Evolutionary conservation across 495 filamentous ascomycete species (phyloP), one percentile per base, ranked within the genome.

Genomic region (Neurospora discreta): DNA sequence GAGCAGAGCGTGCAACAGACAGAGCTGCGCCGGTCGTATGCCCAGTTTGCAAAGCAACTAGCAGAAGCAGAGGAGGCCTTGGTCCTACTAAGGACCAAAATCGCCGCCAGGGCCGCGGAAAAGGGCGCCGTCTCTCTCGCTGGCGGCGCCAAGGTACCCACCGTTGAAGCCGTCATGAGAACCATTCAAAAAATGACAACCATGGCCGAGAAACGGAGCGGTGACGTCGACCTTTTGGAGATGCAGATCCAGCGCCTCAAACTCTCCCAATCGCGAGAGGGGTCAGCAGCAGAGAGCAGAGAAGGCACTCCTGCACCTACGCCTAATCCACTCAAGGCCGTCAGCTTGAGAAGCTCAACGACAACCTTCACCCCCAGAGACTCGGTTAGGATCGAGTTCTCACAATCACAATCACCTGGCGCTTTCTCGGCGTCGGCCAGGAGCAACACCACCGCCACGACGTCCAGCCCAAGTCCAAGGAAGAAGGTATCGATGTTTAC

Each of bases 131-230:
- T 65, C 15, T 65, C 52, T 5, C 26, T 36, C 6, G 84, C 85
- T 1, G 78, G 80, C 11, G 80, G 83, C 26, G 79, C 81, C 7
- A 81, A 82, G 23, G 81, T 81, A 1, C 96, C 95, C 3, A 98
- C 95, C 0, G 91, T 97, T 1, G 96, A 98, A 74, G 93, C 93
- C 9, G 93, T 98, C 23, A 88, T 92, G 58, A 91, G 91, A 68
- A 98, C 96, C 7, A 97, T 99, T 73, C 83, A 84, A 69, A 97
- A 95, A 71, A 92, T 99, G 88, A 98, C 94, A 69, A 88, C 82
- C 72, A 97, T 98, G 92, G 90, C 90, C 0, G 92, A 97, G 83
- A 90, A 90, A 80, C 91, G 79, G 77, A 93, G 90, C 78, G 90
- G 89, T 65, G 95, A 98, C 74, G 89, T 98, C 68, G 93, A 97